Evolutionary conservation across 208 protist genomes (phyloP), one percentile per base, ranked within the genome.

Genomic region (Vickermania spadyakhi): DNA sequence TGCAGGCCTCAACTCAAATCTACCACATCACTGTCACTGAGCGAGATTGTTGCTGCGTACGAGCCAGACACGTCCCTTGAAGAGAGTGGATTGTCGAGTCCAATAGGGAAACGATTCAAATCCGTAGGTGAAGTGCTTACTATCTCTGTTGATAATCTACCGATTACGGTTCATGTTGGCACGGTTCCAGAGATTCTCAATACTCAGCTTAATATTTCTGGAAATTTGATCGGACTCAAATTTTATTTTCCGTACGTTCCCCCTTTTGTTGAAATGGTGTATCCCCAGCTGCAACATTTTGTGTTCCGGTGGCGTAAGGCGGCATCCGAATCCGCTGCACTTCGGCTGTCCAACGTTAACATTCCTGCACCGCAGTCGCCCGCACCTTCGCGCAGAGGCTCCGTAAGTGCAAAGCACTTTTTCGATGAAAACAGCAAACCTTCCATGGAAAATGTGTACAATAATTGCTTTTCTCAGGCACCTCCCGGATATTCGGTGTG

Each of bases 221-320:
- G 36, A 18, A 45, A 45, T 45, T 7, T 45, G 36, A n/a, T 18
- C 36, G 36, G 36, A 7, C 7, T 82, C 21, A 28, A 63, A 11
- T 56, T 88, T 2, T 59, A 70, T 13, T 75, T 59, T 7, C 89
- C 85, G 23, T 77, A 83, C 62, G 76, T 79, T 29, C 71, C 80
- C 21, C 69, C 75, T 31, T 70, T 82, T 21, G 69, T 41, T 1
- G 77, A 89, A 27, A 86, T 72, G 45, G 66, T 95, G 1, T 68
- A 81, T 25, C 84, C 89, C 45, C 89, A 95, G 61, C 59, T 85
- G 18, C 78, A 86, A 30, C 62, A 74, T 28, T 77, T 87, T 58
- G 31, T 89, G 25, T 63, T 62, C 13, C 56, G 64, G 51, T 95
- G 89, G 89, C 56, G 72, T n/a, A 41, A 57, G 1, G 68, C 79